A percentile compares a stretch with the other conserved stretches of the same genome.
phyloP scores from a whole-genome alignment of 164 flowering plant genomes.

The Annona squamosa region DNA sequence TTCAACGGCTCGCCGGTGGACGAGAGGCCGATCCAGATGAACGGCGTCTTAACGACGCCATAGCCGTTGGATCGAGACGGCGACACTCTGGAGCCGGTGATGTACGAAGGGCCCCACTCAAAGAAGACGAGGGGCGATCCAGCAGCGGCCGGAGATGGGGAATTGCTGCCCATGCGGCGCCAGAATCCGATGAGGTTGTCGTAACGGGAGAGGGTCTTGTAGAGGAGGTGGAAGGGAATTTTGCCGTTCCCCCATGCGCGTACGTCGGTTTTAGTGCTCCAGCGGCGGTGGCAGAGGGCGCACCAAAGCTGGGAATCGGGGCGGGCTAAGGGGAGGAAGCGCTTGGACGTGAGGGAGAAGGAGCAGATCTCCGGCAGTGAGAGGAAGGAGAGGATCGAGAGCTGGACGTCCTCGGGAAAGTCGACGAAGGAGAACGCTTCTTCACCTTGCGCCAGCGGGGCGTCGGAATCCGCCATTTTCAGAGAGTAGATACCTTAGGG shows the following conservation, averaged over 20 bases:
- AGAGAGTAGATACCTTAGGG: neutral
- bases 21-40: conserved; percentile 57
- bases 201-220: conserved; percentile 44
- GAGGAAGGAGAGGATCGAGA: conserved; percentile 71
- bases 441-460: too few relatives aligned
- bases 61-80: conserved; percentile 40
- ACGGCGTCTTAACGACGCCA: conserved; percentile 52
- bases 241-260: conserved; percentile 51
- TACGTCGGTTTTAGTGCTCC: conserved; percentile 66
- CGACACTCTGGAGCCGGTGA: conserved; percentile 56
- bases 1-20: conserved; percentile 34
- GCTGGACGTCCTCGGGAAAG: conserved; percentile 83
- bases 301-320: conserved; percentile 52
- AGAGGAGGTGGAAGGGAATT: conserved; percentile 45
- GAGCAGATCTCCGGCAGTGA: conserved; percentile 45
- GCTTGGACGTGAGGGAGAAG: conserved; percentile 68
- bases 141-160: neutral
- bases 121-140: conserved; percentile 51
- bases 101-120: conserved; percentile 68
- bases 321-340: conserved; percentile 39
- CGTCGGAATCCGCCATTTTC: neutral
- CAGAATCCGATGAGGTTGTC: conserved; percentile 84
- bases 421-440: conserved; percentile 36
- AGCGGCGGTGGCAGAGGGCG: conserved; percentile 60
- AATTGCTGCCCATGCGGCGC: conserved; percentile 44